Evolutionary conservation across 1,284 basidiomycete species (phyloP).

Genomic region (Marasmius sp.): DNA sequence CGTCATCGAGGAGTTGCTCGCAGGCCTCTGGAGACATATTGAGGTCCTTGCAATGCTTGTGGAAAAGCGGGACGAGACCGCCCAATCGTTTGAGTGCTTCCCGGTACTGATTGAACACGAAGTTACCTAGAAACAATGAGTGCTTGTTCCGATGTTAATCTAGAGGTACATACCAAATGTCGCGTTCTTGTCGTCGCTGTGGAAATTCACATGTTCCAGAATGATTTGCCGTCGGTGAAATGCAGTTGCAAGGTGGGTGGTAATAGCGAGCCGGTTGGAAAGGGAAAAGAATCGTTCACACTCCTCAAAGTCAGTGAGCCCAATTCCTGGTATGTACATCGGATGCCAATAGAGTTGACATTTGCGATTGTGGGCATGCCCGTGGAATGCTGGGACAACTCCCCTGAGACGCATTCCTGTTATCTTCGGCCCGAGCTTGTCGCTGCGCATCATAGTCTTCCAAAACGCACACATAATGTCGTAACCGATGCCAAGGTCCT

Average conservation of each 20-base stretch:
- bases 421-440: constrained; percentile 22
- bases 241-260: constrained; percentile 20
- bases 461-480: constrained; percentile 4
- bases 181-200: constrained; percentile 19
- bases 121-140: background rate
- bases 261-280: constrained; percentile 27
- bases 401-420: constrained; percentile 13
- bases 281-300: constrained; percentile 30
- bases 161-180: constrained; percentile 9
- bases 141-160: background rate
- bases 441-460: background rate
- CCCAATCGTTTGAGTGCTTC: constrained; percentile 21
- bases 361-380: constrained; percentile 30
- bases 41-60: background rate
- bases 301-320: constrained; percentile 34
- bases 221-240: constrained; percentile 29
- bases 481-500: background rate
- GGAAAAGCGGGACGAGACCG: constrained; percentile 3
- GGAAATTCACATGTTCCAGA: constrained; percentile 17
- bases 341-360: constrained; percentile 34
- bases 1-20: constrained; percentile 18
- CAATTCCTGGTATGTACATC: constrained; percentile 25
- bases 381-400: constrained; percentile 26
- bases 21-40: constrained; percentile 15
- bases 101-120: constrained; percentile 17